phyloP scores from a whole-genome alignment of 108 stramenopile genomes.

The Heterococcus sp. region DNA sequence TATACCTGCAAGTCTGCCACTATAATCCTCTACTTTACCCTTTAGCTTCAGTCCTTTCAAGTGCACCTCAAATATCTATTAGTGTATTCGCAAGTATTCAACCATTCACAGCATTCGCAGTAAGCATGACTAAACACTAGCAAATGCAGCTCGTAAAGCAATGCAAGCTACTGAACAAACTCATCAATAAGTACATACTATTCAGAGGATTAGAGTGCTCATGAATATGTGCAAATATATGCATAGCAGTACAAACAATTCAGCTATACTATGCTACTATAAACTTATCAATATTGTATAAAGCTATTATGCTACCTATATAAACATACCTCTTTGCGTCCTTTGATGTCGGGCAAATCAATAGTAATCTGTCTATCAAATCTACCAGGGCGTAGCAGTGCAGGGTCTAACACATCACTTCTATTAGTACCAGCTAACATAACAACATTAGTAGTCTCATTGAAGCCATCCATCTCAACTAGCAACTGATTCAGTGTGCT shows the following conservation, averaged over 20 bases:
- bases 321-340: conserved; percentile 65
- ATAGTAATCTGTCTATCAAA: conserved; percentile 91
- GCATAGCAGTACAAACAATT: no score
- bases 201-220: no score
- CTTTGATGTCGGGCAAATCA: conserved; percentile 83
- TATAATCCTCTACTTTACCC: conserved; percentile 63
- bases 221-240: no score
- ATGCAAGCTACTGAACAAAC: neutral
- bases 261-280: no score
- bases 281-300: no score
- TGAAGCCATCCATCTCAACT: conserved; percentile 98
- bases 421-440: conserved; percentile 94
- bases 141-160: no score
- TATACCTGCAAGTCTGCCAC: conserved; percentile 82
- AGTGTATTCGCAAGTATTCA: neutral
- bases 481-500: conserved; percentile 97
- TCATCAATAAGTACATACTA: neutral
- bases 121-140: no score
- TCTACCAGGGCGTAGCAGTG: conserved; percentile 81
- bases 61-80: conserved; percentile 78
- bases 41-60: conserved; percentile 73
- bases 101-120: no score
- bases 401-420: conserved; percentile 81
- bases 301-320: no score
- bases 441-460: conserved; percentile 76